Conservation (phyloP, 148 eudicot species). For the Rhododendron vialii region DNA sequence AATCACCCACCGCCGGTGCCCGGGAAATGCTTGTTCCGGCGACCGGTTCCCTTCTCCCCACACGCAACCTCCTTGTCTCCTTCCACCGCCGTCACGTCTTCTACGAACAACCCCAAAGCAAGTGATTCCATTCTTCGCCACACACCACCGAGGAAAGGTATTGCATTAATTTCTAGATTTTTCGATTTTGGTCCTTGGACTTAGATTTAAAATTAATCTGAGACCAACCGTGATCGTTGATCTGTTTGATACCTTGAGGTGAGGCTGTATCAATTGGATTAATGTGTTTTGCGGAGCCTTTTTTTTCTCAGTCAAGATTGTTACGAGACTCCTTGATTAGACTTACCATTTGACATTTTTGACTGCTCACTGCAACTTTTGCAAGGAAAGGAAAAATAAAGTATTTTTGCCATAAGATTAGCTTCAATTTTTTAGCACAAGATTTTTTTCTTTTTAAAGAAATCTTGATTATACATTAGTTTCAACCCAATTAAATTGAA, state of each 20-base stretch:
- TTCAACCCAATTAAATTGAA: too few relatives aligned
- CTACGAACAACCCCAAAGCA: constrained; percentile 22
- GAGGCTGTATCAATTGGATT: constrained; percentile 10
- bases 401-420: too few relatives aligned
- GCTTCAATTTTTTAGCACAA: too few relatives aligned
- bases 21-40: constrained; percentile 50
- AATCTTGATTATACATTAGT: too few relatives aligned
- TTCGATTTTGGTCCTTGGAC: not conserved
- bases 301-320: not conserved
- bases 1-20: constrained; percentile 14
- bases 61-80: constrained; percentile 22
- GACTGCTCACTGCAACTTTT: not conserved
- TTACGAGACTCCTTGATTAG: not conserved
- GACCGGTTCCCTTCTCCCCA: not conserved
- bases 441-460: too few relatives aligned
- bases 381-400: too few relatives aligned
- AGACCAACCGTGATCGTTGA: constrained; percentile 8
- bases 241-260: not conserved
- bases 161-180: constrained; percentile 7
- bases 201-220: not conserved
- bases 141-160: constrained; percentile 10
- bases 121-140: constrained; percentile 17
- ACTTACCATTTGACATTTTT: constrained; percentile 2
- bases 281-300: not conserved
- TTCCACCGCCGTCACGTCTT: constrained; percentile 45